Evolutionary conservation across 1,284 basidiomycete genomes (phyloP).

Genomic region (Cryptococcus deneoformans): DNA sequence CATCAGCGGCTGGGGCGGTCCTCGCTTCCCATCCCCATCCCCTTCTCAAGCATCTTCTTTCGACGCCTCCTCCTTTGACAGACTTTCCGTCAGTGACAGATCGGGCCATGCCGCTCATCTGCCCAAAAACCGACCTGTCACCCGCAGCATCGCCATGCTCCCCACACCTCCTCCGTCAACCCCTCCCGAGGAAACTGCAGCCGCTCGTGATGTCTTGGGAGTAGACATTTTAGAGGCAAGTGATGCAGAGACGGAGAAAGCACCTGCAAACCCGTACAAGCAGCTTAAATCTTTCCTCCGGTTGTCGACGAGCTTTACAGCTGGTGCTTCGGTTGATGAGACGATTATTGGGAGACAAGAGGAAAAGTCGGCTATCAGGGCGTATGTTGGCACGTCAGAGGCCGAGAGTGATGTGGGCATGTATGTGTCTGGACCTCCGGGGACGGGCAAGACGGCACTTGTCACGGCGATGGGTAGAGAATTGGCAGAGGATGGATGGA

Average conservation of each 20-base stretch:
- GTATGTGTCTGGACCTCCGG: conserved; percentile 50
- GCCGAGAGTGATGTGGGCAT: conserved; percentile 29
- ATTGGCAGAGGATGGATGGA: conserved; percentile 32
- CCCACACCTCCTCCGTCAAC: conserved; percentile 38
- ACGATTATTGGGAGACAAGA: conserved; percentile 42
- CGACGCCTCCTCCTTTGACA: conserved; percentile 22
- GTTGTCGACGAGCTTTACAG: conserved; percentile 25
- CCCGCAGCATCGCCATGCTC: conserved; percentile 12
- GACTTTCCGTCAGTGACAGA: conserved; percentile 18
- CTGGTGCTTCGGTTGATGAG: conserved; percentile 13
- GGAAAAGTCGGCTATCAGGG: conserved; percentile 35
- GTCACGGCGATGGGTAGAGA: conserved; percentile 39
- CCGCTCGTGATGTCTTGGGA: conserved; percentile 4
- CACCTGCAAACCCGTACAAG: conserved; percentile 39
- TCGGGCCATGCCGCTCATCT: conserved; percentile 26
- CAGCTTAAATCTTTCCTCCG: conserved; percentile 43
- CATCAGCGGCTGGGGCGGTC: conserved; percentile 8
- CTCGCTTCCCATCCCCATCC: conserved; percentile 30
- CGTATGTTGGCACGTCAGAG: conserved; percentile 31
- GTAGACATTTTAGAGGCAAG: background rate
- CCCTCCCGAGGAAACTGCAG: conserved; percentile 16
- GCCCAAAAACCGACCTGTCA: conserved; percentile 20
- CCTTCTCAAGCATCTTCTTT: conserved; percentile 36
- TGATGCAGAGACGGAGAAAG: conserved; percentile 4
- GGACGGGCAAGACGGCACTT: conserved; percentile 51